phyloP scores from a whole-genome alignment of 768 basidiomycete genomes.

The Fomitopsis serialis region DNA sequence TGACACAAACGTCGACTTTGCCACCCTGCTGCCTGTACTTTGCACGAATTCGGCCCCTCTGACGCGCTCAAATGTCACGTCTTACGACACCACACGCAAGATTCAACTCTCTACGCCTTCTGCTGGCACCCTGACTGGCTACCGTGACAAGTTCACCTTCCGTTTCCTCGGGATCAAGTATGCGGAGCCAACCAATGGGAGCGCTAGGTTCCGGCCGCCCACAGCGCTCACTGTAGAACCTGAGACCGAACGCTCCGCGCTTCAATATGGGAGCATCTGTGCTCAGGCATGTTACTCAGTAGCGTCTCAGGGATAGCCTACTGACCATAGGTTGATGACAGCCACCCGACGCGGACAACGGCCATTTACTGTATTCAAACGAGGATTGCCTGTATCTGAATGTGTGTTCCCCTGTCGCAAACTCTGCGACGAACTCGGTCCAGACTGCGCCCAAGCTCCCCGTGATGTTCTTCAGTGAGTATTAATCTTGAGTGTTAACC shows the following conservation, averaged over 20 bases:
- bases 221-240: not conserved
- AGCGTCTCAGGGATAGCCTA: not conserved
- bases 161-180: constrained; percentile 8
- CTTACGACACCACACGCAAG: constrained; percentile 7
- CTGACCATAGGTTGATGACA: not conserved
- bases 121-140: constrained; percentile 3
- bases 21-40: not conserved
- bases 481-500: not conserved
- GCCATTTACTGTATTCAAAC: constrained; percentile 3
- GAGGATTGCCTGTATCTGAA: constrained; percentile 9
- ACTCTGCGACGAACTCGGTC: not conserved
- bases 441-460: constrained; percentile 2
- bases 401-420: constrained; percentile 5
- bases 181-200: not conserved
- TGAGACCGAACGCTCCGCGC: not conserved
- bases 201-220: constrained; percentile 4
- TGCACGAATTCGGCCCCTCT: constrained; percentile 11
- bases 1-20: not conserved
- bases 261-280: constrained; percentile 5
- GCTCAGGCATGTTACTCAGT: constrained; percentile 1
- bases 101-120: constrained; percentile 4
- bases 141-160: constrained; percentile 9
- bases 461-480: constrained; percentile 9
- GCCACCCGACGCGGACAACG: constrained; percentile 9
- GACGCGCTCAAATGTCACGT: constrained; percentile 6